phyloP scores from a whole-genome alignment of 2,329 filamentous ascomycete genomes.

The Sclerotinia sclerotiorum region DNA sequence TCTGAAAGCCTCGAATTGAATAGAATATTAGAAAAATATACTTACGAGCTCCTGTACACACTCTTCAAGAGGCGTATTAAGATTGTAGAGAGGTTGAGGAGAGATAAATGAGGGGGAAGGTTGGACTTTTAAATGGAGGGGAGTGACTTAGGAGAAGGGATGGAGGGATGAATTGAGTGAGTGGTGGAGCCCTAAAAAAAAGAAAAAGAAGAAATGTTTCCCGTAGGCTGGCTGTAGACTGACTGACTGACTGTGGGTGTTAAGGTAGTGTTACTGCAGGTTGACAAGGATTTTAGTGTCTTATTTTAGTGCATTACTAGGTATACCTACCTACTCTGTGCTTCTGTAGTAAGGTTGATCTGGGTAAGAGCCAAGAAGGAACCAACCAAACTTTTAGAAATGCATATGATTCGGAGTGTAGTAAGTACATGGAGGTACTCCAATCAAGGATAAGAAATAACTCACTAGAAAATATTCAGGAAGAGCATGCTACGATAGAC shows the following conservation, averaged over 20 bases:
- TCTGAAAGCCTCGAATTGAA: neutral
- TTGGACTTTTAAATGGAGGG: neutral
- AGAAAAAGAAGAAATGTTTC: neutral
- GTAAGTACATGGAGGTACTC: too few relatives aligned
- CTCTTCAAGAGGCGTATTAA: conserved; percentile 16
- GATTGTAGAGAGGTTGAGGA: neutral
- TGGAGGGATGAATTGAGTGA: neutral
- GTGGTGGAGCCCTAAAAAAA: neutral
- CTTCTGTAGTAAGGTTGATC: too few relatives aligned
- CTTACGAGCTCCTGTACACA: conserved; percentile 8
- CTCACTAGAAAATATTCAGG: conserved; percentile 12
- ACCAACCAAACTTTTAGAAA: neutral
- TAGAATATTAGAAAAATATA: neutral
- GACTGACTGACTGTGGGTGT: too few relatives aligned
- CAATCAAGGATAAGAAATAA: neutral
- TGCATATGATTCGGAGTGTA: neutral
- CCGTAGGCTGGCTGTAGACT: too few relatives aligned
- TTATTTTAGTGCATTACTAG: too few relatives aligned
- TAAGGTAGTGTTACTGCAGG: neutral
- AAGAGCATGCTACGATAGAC: neutral
- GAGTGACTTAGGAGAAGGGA: neutral
- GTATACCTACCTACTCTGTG: too few relatives aligned
- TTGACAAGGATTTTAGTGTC: neutral
- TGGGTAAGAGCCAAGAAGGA: neutral
- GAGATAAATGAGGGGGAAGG: neutral